Percentiles rank a stretch among this genome's conserved stretches.
Evolutionary conservation across 805 yeast genomes (phyloP).

Genomic region (Pichia pseudocactophila): DNA sequence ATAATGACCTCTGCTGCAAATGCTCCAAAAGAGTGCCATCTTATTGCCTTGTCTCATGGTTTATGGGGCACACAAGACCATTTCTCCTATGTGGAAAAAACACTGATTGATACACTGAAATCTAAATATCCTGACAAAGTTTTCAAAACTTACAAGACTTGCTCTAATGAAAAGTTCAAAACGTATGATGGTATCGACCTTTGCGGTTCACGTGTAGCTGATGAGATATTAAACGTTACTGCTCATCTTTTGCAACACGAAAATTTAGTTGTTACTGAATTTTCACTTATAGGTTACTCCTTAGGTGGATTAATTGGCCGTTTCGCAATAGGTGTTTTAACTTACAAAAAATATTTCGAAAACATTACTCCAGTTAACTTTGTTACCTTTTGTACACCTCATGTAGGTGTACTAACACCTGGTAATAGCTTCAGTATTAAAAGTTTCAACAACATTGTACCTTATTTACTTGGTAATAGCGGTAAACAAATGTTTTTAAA

Average conservation of each 20-base stretch:
- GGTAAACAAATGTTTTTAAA: conserved; percentile 67
- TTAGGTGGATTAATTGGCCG: conserved; percentile 81
- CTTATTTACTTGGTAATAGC: conserved; percentile 57
- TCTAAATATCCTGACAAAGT: conserved; percentile 20
- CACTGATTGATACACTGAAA: conserved; percentile 22
- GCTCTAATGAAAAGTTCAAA: conserved; percentile 58
- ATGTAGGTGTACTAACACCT: conserved; percentile 58
- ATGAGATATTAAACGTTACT: conserved; percentile 47
- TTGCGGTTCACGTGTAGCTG: conserved; percentile 67
- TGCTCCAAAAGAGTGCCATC: conserved; percentile 31
- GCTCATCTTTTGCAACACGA: conserved; percentile 7
- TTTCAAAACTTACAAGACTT: conserved; percentile 39
- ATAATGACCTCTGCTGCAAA: background rate
- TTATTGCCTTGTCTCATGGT: conserved; percentile 50
- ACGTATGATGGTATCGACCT: conserved; percentile 86
- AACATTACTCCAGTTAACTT: conserved; percentile 48
- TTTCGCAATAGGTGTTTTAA: conserved; percentile 67
- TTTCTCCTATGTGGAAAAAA: conserved; percentile 45
- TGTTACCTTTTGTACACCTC: conserved; percentile 61
- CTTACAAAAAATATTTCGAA: conserved; percentile 44
- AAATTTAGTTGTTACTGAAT: conserved; percentile 39
- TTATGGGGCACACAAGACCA: conserved; percentile 75
- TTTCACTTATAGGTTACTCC: conserved; percentile 81
- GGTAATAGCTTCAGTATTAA: conserved; percentile 41
- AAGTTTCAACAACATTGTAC: conserved; percentile 55